Conservation (phyloP, 108 stramenopile genomes). For the Schizochytrium sp. region DNA sequence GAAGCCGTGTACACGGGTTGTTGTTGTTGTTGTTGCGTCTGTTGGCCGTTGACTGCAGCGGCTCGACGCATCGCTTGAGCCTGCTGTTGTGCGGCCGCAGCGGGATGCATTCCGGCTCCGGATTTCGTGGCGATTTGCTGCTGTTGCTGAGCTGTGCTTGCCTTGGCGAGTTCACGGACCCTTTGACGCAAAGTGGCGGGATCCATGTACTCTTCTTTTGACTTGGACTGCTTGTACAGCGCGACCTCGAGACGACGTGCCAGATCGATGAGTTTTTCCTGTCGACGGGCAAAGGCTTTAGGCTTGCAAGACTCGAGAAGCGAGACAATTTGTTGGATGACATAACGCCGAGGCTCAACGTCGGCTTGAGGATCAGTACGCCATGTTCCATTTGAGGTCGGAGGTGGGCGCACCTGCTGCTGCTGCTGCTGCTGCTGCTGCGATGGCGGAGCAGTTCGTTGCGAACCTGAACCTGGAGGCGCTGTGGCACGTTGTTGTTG, state of each 20-base stretch:
- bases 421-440: background rate
- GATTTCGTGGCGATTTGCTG: background rate
- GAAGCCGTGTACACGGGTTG: background rate
- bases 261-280: constrained; percentile 87
- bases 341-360: background rate
- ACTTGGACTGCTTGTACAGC: constrained; percentile 74
- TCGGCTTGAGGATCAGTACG: background rate
- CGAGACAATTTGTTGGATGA: constrained; percentile 4
- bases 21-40: background rate
- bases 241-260: constrained; percentile 85
- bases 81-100: background rate
- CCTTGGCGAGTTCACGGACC: constrained; percentile 83
- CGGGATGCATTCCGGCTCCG: too few relatives aligned
- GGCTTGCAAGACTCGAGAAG: constrained; percentile 49
- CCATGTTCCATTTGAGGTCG: background rate
- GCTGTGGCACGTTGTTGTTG: too few relatives aligned
- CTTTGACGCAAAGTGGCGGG: constrained; percentile 73
- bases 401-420: background rate
- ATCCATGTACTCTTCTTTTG: constrained; percentile 84
- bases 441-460: background rate
- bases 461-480: background rate
- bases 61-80: background rate
- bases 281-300: constrained; percentile 82
- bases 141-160: constrained; percentile 46
- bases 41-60: background rate